phyloP scores from a whole-genome alignment of 176 grass and related monocot species.

The Saccharum officinarum region DNA sequence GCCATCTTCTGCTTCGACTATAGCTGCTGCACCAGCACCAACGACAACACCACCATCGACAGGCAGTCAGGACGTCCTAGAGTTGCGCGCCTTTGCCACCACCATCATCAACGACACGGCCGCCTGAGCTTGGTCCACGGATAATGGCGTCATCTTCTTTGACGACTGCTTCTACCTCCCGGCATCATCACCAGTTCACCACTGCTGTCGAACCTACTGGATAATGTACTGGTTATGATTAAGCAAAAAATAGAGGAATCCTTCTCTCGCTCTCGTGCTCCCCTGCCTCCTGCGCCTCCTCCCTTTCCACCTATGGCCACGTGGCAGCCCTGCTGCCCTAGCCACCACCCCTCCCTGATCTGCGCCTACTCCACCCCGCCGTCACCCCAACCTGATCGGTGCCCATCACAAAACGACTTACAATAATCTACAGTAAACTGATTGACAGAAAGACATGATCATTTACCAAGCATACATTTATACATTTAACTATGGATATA shows the following conservation, averaged over 20 bases:
- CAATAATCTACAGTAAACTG: neutral
- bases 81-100: too few relatives aligned
- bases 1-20: too few relatives aligned
- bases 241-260: neutral
- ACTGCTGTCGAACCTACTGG: too few relatives aligned
- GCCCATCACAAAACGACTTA: neutral
- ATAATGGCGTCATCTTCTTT: too few relatives aligned
- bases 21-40: too few relatives aligned
- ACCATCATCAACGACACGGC: too few relatives aligned
- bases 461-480: neutral
- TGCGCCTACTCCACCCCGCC: neutral
- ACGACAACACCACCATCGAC: too few relatives aligned
- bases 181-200: too few relatives aligned
- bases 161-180: too few relatives aligned
- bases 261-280: neutral
- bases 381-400: neutral
- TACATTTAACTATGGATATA: slow-evolving; percentile 17
- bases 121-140: too few relatives aligned
- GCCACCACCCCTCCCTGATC: neutral
- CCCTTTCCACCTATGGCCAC: neutral
- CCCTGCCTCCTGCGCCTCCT: neutral
- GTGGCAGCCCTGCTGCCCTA: neutral
- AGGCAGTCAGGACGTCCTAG: too few relatives aligned
- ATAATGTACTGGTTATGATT: neutral
- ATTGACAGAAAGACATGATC: neutral